These are phyloP conservation scores for Sideroxylon spinosum DNA, from an alignment of 179 eudicot species.

Conservation along the genomic window DNA sequence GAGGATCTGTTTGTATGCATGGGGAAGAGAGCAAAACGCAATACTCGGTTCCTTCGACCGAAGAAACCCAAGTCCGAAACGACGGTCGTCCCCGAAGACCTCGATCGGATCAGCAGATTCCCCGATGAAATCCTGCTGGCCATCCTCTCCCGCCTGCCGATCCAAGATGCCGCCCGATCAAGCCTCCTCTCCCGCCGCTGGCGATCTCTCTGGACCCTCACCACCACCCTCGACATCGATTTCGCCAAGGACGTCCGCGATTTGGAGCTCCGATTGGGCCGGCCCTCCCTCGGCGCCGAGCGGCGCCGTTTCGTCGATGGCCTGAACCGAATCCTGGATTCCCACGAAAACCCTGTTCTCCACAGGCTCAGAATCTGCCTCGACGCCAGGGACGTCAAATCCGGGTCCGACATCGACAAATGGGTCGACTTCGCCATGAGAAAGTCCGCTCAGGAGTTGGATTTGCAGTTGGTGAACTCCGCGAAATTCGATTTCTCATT, in stretches of 20 bases:
- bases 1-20: no score
- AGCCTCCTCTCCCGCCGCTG: constrained; percentile 2
- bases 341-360: neutral
- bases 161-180: constrained; percentile 5
- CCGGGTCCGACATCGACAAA: neutral
- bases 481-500: neutral
- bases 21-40: no score
- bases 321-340: neutral
- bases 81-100: no score
- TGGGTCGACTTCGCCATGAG: neutral
- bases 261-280: neutral
- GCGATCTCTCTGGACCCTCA: constrained; percentile 8
- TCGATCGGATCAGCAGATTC: constrained; percentile 6
- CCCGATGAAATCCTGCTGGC: constrained; percentile 7
- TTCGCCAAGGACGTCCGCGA: neutral
- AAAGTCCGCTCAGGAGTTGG: neutral
- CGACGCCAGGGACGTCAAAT: neutral
- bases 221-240: neutral
- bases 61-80: no score
- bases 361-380: neutral
- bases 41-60: no score
- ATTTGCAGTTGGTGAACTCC: neutral
- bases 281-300: no score
- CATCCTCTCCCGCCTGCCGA: constrained; percentile 2
- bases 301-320: neutral